A percentile compares a stretch with the other conserved stretches of the same genome.
Conservation (phyloP, 2,329 filamentous ascomycete species). For the Teratosphaeria destructans region DNA sequence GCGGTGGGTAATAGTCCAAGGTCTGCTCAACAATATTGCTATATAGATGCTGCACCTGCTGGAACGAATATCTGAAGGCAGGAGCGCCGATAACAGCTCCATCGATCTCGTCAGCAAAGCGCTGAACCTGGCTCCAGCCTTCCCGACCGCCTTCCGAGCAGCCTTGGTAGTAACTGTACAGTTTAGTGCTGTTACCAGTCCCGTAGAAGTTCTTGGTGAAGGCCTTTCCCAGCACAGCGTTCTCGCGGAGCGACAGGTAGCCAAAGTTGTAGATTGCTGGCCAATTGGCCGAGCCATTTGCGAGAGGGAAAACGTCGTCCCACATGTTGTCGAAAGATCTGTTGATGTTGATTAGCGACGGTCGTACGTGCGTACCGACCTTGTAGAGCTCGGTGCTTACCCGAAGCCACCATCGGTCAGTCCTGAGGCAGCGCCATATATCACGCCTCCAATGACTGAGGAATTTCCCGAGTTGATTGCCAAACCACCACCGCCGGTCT, state of each 20-base stretch:
- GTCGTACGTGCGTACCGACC: too few species aligned
- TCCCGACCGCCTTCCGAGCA: constrained; percentile 46
- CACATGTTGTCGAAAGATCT: constrained; percentile 27
- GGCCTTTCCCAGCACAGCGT: constrained; percentile 39
- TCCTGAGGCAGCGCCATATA: constrained; percentile 38
- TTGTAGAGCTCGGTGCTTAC: too few species aligned
- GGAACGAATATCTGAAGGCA: constrained; percentile 37
- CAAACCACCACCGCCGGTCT: constrained; percentile 37
- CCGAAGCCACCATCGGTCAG: constrained; percentile 44
- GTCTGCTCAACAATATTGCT: constrained; percentile 31
- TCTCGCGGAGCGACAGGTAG: constrained; percentile 43
- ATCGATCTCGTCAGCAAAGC: constrained; percentile 40
- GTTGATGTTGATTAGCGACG: too few species aligned
- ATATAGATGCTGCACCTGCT: constrained; percentile 37
- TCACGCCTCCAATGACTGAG: constrained; percentile 31
- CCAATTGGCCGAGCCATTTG: constrained; percentile 43
- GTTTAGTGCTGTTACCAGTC: constrained; percentile 24
- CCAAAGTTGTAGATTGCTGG: constrained; percentile 40
- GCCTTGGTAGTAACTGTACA: constrained; percentile 44
- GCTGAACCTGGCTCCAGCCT: constrained; percentile 41
- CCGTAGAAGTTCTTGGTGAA: constrained; percentile 33
- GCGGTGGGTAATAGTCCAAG: constrained; percentile 32
- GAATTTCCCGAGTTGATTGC: constrained; percentile 31
- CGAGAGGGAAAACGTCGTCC: constrained; percentile 22
- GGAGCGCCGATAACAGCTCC: constrained; percentile 38